Evolutionary conservation across 1,139 yeast species (phyloP).

Genomic region (Eremothecium coryli): DNA sequence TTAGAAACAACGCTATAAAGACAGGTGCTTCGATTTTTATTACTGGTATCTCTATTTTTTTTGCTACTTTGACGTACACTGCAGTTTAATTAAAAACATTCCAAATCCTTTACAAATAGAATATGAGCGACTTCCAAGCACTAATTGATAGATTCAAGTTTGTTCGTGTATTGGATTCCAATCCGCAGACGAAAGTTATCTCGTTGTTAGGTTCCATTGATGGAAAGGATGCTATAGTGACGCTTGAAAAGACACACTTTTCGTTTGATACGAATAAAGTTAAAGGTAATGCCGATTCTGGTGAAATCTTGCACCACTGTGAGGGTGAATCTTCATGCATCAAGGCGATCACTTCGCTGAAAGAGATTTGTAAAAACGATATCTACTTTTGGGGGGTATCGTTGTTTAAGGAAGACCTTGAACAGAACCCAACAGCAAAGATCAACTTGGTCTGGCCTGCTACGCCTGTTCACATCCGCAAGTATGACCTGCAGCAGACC

Average conservation of each 20-base stretch:
- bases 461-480: constrained; percentile 70
- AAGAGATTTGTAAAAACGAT: constrained; percentile 59
- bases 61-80: too few species aligned
- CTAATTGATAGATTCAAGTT: constrained; percentile 34
- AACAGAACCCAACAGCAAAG: constrained; percentile 52
- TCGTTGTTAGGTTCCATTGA: constrained; percentile 60
- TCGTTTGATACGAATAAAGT: constrained; percentile 22
- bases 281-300: constrained; percentile 18
- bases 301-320: constrained; percentile 24
- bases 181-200: constrained; percentile 57
- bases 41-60: too few species aligned
- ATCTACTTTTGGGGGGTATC: constrained; percentile 76
- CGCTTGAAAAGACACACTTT: constrained; percentile 67
- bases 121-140: constrained; percentile 1
- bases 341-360: constrained; percentile 33
- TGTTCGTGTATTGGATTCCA: constrained; percentile 39
- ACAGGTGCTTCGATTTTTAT: too few species aligned
- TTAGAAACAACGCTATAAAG: too few species aligned
- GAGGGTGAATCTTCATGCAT: constrained; percentile 27
- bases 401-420: constrained; percentile 40
- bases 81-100: too few species aligned
- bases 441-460: constrained; percentile 83
- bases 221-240: constrained; percentile 53
- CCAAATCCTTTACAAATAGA: too few species aligned
- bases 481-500: constrained; percentile 49